Evolutionary conservation across 129 eudicot species (phyloP).

Genomic region (Artemisia annua): DNA sequence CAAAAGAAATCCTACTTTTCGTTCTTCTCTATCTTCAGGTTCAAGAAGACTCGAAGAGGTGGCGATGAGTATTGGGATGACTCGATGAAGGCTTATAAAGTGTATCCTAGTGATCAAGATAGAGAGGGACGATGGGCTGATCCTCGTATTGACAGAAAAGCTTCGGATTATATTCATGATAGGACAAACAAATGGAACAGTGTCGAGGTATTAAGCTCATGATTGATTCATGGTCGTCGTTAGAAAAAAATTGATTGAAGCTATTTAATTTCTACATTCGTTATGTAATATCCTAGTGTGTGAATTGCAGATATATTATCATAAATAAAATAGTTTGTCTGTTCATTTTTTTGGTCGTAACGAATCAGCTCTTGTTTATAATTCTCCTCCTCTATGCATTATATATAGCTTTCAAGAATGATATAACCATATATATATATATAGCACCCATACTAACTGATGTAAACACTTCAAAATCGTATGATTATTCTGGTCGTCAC

Average conservation of each 20-base stretch:
- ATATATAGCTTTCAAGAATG: too few relatives aligned
- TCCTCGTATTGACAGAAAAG: slow-evolving; percentile 32
- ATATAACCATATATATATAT: too few relatives aligned
- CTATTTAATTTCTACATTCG: not conserved
- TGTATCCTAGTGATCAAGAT: slow-evolving; percentile 32
- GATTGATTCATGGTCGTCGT: not conserved
- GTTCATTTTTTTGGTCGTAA: too few relatives aligned
- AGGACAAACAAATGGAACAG: slow-evolving; percentile 27
- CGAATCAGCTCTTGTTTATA: too few relatives aligned
- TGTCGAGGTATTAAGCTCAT: slow-evolving; percentile 16
- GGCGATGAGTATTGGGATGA: slow-evolving; percentile 13
- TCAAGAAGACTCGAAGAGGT: slow-evolving; percentile 13
- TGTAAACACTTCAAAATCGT: too few relatives aligned
- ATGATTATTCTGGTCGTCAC: too few relatives aligned
- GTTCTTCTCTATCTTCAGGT: slow-evolving; percentile 10
- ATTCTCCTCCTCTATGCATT: too few relatives aligned
- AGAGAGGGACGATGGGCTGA: slow-evolving; percentile 15
- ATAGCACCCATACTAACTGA: too few relatives aligned
- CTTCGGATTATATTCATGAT: slow-evolving; percentile 23
- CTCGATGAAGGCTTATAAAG: slow-evolving; percentile 30
- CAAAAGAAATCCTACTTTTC: slow-evolving; percentile 18
- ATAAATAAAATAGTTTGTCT: too few relatives aligned
- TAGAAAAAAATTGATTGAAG: not conserved
- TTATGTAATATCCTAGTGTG: not conserved
- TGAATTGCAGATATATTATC: too few relatives aligned